Evolutionary conservation across 257 asterid genomes (phyloP).

Genomic region (Jacaranda copaia): DNA sequence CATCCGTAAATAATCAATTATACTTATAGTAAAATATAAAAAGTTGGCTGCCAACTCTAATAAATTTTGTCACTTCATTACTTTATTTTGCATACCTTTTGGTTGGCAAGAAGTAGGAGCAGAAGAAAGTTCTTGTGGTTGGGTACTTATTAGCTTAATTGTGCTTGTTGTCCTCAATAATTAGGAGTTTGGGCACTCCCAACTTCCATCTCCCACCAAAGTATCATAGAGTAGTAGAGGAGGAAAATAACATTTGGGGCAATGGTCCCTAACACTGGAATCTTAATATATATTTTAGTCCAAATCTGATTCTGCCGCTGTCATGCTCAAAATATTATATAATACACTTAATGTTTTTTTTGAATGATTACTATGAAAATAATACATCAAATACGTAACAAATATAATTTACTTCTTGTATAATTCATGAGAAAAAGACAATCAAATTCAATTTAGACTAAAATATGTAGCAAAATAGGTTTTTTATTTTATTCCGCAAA

Average conservation of each 20-base stretch:
- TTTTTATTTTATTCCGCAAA: no score
- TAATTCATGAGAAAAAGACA: no score
- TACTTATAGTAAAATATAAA: not conserved
- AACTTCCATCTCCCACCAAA: not conserved
- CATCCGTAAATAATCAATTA: not conserved
- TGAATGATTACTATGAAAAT: no score
- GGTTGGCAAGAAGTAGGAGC: conserved; percentile 1
- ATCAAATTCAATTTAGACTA: no score
- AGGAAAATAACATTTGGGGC: not conserved
- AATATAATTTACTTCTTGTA: no score
- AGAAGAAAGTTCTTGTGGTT: conserved; percentile 1
- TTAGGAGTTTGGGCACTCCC: not conserved
- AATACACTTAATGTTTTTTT: no score
- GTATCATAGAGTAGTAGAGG: not conserved
- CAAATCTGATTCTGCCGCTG: no score
- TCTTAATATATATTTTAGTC: not conserved
- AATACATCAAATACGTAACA: no score
- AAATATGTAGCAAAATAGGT: no score
- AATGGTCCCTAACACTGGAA: not conserved
- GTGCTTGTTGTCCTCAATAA: conserved; percentile 16
- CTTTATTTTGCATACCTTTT: not conserved
- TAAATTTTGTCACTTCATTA: conserved; percentile 10
- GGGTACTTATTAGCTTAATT: conserved; percentile 9
- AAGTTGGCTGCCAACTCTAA: not conserved
- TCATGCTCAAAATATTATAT: no score